Percentiles rank a stretch among this genome's conserved stretches.
These are phyloP conservation scores for Coniella vitis DNA, from an alignment of 2,329 filamentous ascomycete genomes.

Conservation along the genomic window DNA sequence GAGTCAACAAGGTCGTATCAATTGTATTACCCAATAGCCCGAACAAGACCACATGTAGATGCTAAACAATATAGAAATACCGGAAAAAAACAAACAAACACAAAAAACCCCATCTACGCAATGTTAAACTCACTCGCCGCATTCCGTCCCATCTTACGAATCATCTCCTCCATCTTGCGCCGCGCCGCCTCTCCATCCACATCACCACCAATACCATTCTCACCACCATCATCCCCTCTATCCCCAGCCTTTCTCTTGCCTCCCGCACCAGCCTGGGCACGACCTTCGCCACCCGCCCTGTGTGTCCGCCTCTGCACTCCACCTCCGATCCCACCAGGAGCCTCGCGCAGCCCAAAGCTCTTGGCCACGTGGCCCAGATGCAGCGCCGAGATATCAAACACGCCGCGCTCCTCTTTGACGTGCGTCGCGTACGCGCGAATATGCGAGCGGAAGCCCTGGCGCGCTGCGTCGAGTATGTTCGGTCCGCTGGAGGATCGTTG, in stretches of 20 bases:
- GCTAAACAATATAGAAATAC: no score
- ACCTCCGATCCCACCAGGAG: conserved; percentile 72
- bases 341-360: conserved; percentile 82
- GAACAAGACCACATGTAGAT: no score
- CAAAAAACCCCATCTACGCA: conserved; percentile 22
- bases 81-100: background rate
- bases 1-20: no score
- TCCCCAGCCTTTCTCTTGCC: conserved; percentile 21
- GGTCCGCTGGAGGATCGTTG: conserved; percentile 28
- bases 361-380: conserved; percentile 93
- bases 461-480: conserved; percentile 70
- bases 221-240: conserved; percentile 34
- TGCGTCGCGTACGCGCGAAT: conserved; percentile 94
- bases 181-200: conserved; percentile 53
- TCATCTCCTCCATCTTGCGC: conserved; percentile 59
- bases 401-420: conserved; percentile 71
- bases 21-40: no score
- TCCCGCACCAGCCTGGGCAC: conserved; percentile 13
- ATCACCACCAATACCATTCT: conserved; percentile 34
- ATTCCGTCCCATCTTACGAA: conserved; percentile 39
- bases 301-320: conserved; percentile 42
- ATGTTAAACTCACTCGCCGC: conserved; percentile 63
- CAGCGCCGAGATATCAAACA: conserved; percentile 86
- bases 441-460: conserved; percentile 84
- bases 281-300: conserved; percentile 30